A percentile compares a stretch with the other conserved stretches of the same genome.
These are phyloP conservation scores for Aureobasidium sp. DNA, from an alignment of 2,329 filamentous ascomycete genomes.

Conservation along the genomic window DNA sequence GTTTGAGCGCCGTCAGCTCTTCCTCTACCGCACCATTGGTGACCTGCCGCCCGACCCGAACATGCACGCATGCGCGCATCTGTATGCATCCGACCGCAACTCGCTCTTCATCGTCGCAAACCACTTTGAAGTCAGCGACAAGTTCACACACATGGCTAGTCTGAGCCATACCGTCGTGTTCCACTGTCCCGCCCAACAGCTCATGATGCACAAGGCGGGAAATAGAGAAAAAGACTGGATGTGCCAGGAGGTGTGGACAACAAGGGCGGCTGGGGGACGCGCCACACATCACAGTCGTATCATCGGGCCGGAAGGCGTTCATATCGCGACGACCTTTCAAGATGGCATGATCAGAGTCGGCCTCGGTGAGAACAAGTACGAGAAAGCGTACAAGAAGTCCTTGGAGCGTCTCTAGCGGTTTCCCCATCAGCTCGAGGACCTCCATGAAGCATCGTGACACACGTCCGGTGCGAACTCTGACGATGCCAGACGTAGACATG, in stretches of 20 bases:
- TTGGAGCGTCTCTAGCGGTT: not conserved
- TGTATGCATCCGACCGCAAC: slow-evolving; percentile 52
- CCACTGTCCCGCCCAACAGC: slow-evolving; percentile 35
- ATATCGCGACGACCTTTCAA: slow-evolving; percentile 44
- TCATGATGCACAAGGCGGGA: slow-evolving; percentile 35
- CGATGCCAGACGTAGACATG: no score
- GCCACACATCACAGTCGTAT: slow-evolving; percentile 42
- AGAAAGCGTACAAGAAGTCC: slow-evolving; percentile 5
- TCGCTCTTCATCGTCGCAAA: slow-evolving; percentile 47
- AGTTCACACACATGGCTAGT: slow-evolving; percentile 39
- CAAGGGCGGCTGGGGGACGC: slow-evolving; percentile 39
- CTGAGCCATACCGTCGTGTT: slow-evolving; percentile 44
- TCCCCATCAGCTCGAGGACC: no score
- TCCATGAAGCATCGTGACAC: no score
- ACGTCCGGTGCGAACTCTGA: no score
- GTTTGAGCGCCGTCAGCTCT: slow-evolving; percentile 36
- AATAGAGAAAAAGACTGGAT: slow-evolving; percentile 37
- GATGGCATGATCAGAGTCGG: slow-evolving; percentile 40
- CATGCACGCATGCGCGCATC: slow-evolving; percentile 50
- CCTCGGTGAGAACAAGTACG: not conserved
- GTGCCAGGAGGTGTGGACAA: slow-evolving; percentile 43
- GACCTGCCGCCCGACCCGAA: slow-evolving; percentile 38
- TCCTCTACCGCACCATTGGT: slow-evolving; percentile 42
- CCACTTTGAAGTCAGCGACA: slow-evolving; percentile 38
- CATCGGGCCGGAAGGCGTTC: slow-evolving; percentile 36